A percentile compares a stretch with the other conserved stretches of the same genome.
These are phyloP conservation scores for Dillenia turbinata DNA, from an alignment of 164 flowering plant species.

Conservation along the genomic window DNA sequence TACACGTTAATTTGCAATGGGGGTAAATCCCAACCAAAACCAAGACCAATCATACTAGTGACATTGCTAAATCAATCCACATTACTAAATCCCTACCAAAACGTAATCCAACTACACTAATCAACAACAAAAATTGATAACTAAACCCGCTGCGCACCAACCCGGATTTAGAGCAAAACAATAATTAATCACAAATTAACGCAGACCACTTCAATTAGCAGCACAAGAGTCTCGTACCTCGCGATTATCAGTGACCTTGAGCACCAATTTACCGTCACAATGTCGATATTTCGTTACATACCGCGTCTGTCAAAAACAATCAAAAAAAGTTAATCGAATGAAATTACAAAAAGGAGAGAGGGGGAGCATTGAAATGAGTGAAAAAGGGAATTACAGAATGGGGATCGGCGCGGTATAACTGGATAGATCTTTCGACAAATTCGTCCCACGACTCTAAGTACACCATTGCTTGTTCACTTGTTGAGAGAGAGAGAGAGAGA, in stretches of 20 bases:
- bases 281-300: conserved; percentile 82
- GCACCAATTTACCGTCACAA: conserved; percentile 92
- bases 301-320: conserved; percentile 44
- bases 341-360: not conserved
- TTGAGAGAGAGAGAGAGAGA: no score
- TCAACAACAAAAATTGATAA: no score
- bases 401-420: conserved; percentile 83
- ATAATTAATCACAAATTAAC: no score
- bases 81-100: no score
- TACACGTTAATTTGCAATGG: no score
- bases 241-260: conserved; percentile 87
- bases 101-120: no score
- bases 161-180: no score
- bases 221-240: conserved; percentile 40
- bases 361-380: conserved; percentile 2
- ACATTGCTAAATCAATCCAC: no score
- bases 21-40: no score
- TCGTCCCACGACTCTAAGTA: conserved; percentile 92
- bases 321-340: conserved; percentile 3
- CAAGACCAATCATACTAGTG: no score
- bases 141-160: no score
- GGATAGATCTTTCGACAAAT: conserved; percentile 84
- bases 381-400: conserved; percentile 42
- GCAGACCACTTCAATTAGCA: no score
- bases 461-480: conserved; percentile 45